Evolutionary conservation across 2,329 filamentous ascomycete genomes (phyloP).

Genomic region (Penicillium brasilianum): DNA sequence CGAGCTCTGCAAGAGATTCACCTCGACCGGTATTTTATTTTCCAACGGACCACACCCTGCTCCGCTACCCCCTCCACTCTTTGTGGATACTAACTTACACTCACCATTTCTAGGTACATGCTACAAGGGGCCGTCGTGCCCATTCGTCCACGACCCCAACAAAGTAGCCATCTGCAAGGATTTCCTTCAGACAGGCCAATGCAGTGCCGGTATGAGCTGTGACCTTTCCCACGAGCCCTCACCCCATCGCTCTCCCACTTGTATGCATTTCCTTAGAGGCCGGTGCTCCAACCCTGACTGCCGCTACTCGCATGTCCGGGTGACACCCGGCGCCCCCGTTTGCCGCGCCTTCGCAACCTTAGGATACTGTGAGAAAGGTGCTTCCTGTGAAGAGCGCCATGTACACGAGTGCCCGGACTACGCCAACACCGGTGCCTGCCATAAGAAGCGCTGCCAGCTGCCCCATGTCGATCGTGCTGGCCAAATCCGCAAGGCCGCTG

Average conservation of each 20-base stretch:
- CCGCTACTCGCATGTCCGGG: slow-evolving; percentile 82
- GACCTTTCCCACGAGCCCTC: slow-evolving; percentile 88
- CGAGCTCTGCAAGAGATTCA: slow-evolving; percentile 72
- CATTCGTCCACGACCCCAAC: slow-evolving; percentile 79
- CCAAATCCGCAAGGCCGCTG: slow-evolving; percentile 66
- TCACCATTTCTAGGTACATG: slow-evolving; percentile 72
- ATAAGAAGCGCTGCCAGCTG: slow-evolving; percentile 78
- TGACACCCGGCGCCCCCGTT: slow-evolving; percentile 76
- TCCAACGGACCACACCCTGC: slow-evolving; percentile 23
- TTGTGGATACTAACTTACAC: slow-evolving; percentile 56
- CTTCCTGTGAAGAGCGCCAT: slow-evolving; percentile 78
- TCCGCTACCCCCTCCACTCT: slow-evolving; percentile 12
- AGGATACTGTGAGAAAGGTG: slow-evolving; percentile 87
- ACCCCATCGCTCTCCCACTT: slow-evolving; percentile 82
- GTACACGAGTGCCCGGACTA: slow-evolving; percentile 94
- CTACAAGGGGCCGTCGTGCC: slow-evolving; percentile 77
- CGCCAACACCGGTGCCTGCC: slow-evolving; percentile 86
- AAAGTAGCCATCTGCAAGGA: slow-evolving; percentile 92
- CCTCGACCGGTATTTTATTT: slow-evolving; percentile 56
- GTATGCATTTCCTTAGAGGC: slow-evolving; percentile 86
- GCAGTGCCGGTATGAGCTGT: slow-evolving; percentile 77
- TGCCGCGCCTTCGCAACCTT: slow-evolving; percentile 83
- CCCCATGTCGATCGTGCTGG: slow-evolving; percentile 88
- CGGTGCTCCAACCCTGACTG: slow-evolving; percentile 87
- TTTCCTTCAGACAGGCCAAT: slow-evolving; percentile 78